These are phyloP conservation scores for Hypomyces perniciosus DNA, from an alignment of 2,329 filamentous ascomycete species.

Conservation along the genomic window DNA sequence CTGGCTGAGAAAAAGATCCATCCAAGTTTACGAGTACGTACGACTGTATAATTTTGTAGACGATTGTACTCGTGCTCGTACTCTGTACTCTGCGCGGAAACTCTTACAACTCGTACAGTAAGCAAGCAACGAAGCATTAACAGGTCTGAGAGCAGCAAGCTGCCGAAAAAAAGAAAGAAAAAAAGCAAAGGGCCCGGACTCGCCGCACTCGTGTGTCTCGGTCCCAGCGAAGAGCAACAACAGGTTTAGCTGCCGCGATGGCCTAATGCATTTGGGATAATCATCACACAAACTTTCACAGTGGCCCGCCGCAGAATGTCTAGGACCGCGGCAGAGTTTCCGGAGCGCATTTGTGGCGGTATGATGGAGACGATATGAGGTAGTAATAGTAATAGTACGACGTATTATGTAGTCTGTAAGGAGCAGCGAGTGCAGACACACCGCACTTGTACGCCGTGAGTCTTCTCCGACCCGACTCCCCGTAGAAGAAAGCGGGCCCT, in stretches of 20 bases:
- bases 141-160: too few species aligned
- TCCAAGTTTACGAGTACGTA: too few species aligned
- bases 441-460: too few species aligned
- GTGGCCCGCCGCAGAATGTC: constrained; percentile 9
- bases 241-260: constrained; percentile 26
- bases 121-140: too few species aligned
- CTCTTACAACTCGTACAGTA: too few species aligned
- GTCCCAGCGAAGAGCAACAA: constrained; percentile 26
- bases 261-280: constrained; percentile 22
- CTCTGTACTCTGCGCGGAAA: too few species aligned
- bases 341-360: constrained; percentile 1
- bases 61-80: too few species aligned
- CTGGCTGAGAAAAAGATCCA: too few species aligned
- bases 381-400: too few species aligned
- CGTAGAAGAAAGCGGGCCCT: not conserved
- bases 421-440: too few species aligned
- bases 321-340: constrained; percentile 12
- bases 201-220: constrained; percentile 20
- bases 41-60: too few species aligned
- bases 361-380: not conserved
- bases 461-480: not conserved
- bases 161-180: too few species aligned
- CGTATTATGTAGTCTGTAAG: not conserved
- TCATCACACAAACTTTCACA: not conserved
- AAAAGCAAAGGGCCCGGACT: not conserved